A percentile compares a stretch with the other conserved stretches of the same genome.
Evolutionary conservation across 2,329 filamentous ascomycete genomes (phyloP).

Genomic region (Ceratocystis colombiana): DNA sequence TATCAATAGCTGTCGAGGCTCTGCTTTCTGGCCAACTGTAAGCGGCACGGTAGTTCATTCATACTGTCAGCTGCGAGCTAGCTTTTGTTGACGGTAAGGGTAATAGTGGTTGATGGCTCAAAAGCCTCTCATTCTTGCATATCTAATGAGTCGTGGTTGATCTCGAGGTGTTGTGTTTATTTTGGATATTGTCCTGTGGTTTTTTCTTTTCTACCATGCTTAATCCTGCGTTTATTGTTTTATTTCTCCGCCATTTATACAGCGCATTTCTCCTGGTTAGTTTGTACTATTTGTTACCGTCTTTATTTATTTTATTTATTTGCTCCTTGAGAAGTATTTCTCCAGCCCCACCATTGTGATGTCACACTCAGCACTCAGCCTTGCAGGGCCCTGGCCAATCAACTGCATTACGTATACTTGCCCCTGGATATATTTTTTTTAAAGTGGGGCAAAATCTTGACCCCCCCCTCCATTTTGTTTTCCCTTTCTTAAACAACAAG

Average conservation of each 20-base stretch:
- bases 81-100: not conserved
- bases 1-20: conserved; percentile 56
- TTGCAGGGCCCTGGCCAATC: not conserved
- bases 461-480: not conserved
- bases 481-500: not conserved
- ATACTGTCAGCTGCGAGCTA: not conserved
- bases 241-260: conserved; percentile 19
- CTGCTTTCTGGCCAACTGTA: conserved; percentile 67
- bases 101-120: not conserved
- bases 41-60: conserved; percentile 23
- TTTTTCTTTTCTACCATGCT: not conserved
- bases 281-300: conserved; percentile 16
- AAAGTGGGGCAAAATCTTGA: not conserved
- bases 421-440: conserved; percentile 14
- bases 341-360: not conserved
- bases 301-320: conserved; percentile 16
- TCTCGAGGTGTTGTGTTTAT: not conserved
- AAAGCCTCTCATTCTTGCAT: conserved; percentile 9
- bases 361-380: not conserved
- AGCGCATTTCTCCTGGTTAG: conserved; percentile 19
- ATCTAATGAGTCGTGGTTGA: conserved; percentile 18
- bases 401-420: not conserved
- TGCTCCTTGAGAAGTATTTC: not conserved
- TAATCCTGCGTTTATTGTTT: conserved; percentile 12
- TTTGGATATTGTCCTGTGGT: not conserved